Evolutionary conservation across 306 rosid genomes (phyloP).

Genomic region (Abrus precatorius): DNA sequence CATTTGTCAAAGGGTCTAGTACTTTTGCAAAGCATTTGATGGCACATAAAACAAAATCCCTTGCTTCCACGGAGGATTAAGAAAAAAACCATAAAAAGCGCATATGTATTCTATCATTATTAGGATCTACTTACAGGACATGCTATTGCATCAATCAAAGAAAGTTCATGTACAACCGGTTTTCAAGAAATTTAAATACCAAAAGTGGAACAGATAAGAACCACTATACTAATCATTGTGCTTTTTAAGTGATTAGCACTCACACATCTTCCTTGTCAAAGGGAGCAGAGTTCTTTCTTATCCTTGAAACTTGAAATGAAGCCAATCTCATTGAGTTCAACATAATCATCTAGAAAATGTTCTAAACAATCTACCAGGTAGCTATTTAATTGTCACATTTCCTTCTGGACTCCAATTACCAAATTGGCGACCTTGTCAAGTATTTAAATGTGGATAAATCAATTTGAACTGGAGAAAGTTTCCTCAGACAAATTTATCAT

Average conservation of each 20-base stretch:
- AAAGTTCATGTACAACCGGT: not conserved
- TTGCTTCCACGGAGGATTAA: not conserved
- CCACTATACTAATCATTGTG: not conserved
- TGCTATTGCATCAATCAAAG: slow-evolving; percentile 14
- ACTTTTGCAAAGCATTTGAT: not conserved
- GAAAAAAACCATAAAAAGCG: not conserved
- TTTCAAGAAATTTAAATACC: not conserved
- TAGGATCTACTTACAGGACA: not conserved
- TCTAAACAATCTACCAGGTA: slow-evolving; percentile 1
- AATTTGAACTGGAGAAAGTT: slow-evolving; percentile 3
- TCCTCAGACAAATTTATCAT: not conserved
- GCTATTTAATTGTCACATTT: not conserved
- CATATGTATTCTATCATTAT: not conserved
- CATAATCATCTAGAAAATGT: slow-evolving; percentile 32
- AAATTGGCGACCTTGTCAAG: slow-evolving; percentile 3
- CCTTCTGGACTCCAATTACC: not conserved
- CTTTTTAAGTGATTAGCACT: not conserved
- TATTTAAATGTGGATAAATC: not conserved
- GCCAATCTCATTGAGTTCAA: not conserved
- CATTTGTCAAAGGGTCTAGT: not conserved
- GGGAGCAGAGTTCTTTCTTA: not conserved
- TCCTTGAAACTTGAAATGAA: not conserved
- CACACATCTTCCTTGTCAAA: slow-evolving; percentile 27
- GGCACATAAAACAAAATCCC: not conserved
- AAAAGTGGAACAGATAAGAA: slow-evolving; percentile 8